phyloP scores from a whole-genome alignment of 1,284 basidiomycete genomes.

The Microbotryum lychnidis-dioicae region DNA sequence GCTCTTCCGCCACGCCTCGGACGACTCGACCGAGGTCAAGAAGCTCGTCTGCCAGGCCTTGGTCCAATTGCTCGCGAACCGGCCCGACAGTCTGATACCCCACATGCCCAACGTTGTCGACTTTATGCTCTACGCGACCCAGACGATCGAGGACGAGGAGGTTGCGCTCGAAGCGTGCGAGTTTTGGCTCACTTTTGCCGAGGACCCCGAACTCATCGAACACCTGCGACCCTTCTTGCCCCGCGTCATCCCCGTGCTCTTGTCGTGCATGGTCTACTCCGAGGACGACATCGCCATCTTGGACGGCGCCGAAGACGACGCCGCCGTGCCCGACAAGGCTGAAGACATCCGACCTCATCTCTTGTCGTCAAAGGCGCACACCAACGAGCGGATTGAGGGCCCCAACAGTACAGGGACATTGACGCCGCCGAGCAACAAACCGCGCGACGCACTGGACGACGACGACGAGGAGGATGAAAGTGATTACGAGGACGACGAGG shows the following conservation, averaged over 20 bases:
- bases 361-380: conserved; percentile 72
- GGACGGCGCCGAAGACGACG: conserved; percentile 77
- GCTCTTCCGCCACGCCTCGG: conserved; percentile 88
- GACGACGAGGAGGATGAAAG: conserved; percentile 81
- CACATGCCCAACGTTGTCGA: conserved; percentile 93
- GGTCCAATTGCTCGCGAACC: conserved; percentile 80
- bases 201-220: conserved; percentile 75
- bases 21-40: conserved; percentile 84
- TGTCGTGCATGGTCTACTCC: conserved; percentile 96
- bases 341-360: conserved; percentile 93
- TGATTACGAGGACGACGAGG: conserved; percentile 81
- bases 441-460: conserved; percentile 57
- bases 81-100: conserved; percentile 93
- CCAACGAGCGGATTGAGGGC: conserved; percentile 35
- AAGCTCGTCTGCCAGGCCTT: conserved; percentile 94
- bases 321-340: conserved; percentile 72
- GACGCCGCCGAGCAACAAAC: conserved; percentile 25
- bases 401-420: conserved; percentile 10
- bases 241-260: conserved; percentile 82
- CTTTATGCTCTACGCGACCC: conserved; percentile 97
- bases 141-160: conserved; percentile 79
- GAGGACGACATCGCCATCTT: conserved; percentile 94
- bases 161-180: conserved; percentile 96
- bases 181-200: conserved; percentile 99
- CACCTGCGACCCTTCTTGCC: conserved; percentile 77